Conservation (phyloP, 2,329 filamentous ascomycete species). For the Sporothrix pseudoabietina region DNA sequence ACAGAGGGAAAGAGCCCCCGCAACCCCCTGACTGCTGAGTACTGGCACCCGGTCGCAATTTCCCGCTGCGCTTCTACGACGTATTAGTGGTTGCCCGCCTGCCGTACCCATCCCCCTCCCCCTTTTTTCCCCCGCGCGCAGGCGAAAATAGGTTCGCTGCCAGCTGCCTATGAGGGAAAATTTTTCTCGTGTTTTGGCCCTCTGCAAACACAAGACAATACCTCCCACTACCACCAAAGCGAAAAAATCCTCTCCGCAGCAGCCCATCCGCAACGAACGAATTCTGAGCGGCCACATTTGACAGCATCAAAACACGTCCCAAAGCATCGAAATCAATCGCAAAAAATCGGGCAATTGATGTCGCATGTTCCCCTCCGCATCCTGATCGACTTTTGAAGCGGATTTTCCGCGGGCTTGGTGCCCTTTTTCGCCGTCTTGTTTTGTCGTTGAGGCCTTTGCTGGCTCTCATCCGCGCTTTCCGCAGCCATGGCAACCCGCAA, state of each 20-base stretch:
- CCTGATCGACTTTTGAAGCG: constrained; percentile 64
- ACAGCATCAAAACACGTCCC: constrained; percentile 58
- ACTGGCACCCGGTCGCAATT: not conserved
- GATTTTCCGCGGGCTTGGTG: constrained; percentile 56
- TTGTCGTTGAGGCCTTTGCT: constrained; percentile 22
- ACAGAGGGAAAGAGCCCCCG: too few species aligned
- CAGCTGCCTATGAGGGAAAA: constrained; percentile 15
- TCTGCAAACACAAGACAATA: constrained; percentile 19
- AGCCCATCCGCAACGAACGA: not conserved
- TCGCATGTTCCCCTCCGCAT: constrained; percentile 62
- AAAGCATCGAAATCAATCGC: constrained; percentile 56
- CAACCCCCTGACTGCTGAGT: not conserved
- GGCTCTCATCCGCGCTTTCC: constrained; percentile 26
- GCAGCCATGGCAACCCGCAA: constrained; percentile 64
- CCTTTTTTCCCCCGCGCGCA: constrained; percentile 26
- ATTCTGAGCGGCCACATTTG: constrained; percentile 15
- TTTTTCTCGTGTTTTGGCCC: constrained; percentile 24
- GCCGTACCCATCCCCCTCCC: not conserved
- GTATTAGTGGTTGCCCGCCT: not conserved
- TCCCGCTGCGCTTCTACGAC: not conserved
- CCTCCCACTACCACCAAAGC: constrained; percentile 13
- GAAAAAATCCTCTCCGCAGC: constrained; percentile 14
- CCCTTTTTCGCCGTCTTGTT: constrained; percentile 32
- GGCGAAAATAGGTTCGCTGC: not conserved
- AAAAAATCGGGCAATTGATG: constrained; percentile 54